These are phyloP conservation scores for Meredithiella fracta DNA, from an alignment of 2,329 filamentous ascomycete genomes.

Conservation along the genomic window DNA sequence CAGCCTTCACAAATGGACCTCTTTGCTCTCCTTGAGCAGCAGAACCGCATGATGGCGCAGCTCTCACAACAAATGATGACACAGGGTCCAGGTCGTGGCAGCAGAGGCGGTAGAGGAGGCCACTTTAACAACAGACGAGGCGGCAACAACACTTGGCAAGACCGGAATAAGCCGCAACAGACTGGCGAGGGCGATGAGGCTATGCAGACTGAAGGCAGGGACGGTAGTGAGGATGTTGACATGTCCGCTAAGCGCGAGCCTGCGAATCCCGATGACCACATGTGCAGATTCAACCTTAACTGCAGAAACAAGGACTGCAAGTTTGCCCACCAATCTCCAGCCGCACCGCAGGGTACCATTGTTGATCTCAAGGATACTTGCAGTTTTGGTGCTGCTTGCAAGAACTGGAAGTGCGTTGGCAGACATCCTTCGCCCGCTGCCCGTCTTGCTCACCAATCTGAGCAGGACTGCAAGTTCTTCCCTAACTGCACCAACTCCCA, in stretches of 20 bases:
- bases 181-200: slow-evolving; percentile 21
- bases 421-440: slow-evolving; percentile 85
- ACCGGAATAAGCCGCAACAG: slow-evolving; percentile 15
- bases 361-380: slow-evolving; percentile 71
- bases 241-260: slow-evolving; percentile 39
- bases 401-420: slow-evolving; percentile 83
- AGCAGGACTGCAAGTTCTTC: slow-evolving; percentile 80
- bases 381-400: slow-evolving; percentile 77
- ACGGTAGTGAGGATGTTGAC: slow-evolving; percentile 41
- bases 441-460: slow-evolving; percentile 59
- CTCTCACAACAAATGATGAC: slow-evolving; percentile 44
- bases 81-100: slow-evolving; percentile 23
- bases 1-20: slow-evolving; percentile 31
- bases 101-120: slow-evolving; percentile 43
- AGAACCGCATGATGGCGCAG: slow-evolving; percentile 72
- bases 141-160: slow-evolving; percentile 25
- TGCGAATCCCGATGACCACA: slow-evolving; percentile 43
- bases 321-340: slow-evolving; percentile 88
- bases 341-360: slow-evolving; percentile 58
- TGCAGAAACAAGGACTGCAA: slow-evolving; percentile 84
- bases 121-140: slow-evolving; percentile 37
- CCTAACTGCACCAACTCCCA: slow-evolving; percentile 77
- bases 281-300: slow-evolving; percentile 78
- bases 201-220: slow-evolving; percentile 21
- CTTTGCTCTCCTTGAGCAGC: slow-evolving; percentile 72